Evolutionary conservation across 768 basidiomycete genomes (phyloP), one percentile per base, ranked within the genome.

Genomic region (Russula sp.): DNA sequence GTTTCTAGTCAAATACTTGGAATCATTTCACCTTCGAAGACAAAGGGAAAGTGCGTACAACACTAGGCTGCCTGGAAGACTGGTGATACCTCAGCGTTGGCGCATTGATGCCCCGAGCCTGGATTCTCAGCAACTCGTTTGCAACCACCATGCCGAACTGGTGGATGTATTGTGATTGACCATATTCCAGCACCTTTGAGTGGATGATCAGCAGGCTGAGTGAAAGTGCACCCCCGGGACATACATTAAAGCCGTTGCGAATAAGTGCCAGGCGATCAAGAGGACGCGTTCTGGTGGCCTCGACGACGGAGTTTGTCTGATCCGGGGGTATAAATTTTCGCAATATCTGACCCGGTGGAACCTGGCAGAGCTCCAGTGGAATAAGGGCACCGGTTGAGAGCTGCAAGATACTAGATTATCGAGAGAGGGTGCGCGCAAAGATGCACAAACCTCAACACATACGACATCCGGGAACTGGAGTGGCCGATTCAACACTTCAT

Each of bases 81-180:
- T 68, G 65, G 11, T 89, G 88, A 66, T 91, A 92, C 62, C 79
- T 81, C 34, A 93, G 75, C 16, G 73, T 83, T 0, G 91, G 90
- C 0, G 88, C 79, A 11, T 76, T 73, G 18, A 92, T 71, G 13
- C 90, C 74, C 2, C 91, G 79, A 0, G 87, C 90, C 31, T 80
- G 72, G 35, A 90, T 76, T 39, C 70, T 76, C 40, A 89, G 75
- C 0, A 87, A 84, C 5, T 79, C 80, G 1, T 72, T 65, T 16
- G 75, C 76, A 18, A 93, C 84, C 2, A 75, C 65, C 80, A 93
- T 83, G 8, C 88, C 88, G 65, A 91, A 91, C 70, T 85, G 79
- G 65, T 71, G 59, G 10, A 88, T 79, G 66, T 87, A 88, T 73
- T 87, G 80, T 0, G 85, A 68, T 61, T 63, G 61, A 13, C 61